These are phyloP conservation scores for Collariella sp. DNA, from an alignment of 495 filamentous ascomycete genomes.

Conservation along the genomic window DNA sequence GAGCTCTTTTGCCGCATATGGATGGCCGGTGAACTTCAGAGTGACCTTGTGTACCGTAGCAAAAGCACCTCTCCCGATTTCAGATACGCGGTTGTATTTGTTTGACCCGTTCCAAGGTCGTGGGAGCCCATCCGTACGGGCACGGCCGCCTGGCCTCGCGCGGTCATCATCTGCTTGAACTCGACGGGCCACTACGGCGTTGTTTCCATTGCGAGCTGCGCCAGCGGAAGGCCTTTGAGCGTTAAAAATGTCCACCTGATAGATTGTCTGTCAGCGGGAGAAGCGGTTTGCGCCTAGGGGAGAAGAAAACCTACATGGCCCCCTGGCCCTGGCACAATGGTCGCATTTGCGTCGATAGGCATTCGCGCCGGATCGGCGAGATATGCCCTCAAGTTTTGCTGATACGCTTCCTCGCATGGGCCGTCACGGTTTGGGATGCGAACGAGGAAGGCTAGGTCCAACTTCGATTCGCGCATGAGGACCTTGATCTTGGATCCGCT, in stretches of 20 bases:
- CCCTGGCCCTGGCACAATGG: slow-evolving; percentile 39
- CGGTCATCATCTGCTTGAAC: background rate
- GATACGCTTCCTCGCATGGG: slow-evolving; percentile 46
- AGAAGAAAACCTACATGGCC: slow-evolving; percentile 31
- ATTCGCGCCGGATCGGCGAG: slow-evolving; percentile 23
- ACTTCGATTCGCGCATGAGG: slow-evolving; percentile 40
- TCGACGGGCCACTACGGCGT: slow-evolving; percentile 1
- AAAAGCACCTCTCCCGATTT: slow-evolving; percentile 88
- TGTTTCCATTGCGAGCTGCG: background rate
- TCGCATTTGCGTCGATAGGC: slow-evolving; percentile 26
- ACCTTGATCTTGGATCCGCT: slow-evolving; percentile 67
- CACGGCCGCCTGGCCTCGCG: background rate
- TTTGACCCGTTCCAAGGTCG: slow-evolving; percentile 69
- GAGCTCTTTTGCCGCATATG: slow-evolving; percentile 84
- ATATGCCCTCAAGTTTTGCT: slow-evolving; percentile 50
- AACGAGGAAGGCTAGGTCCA: slow-evolving; percentile 68
- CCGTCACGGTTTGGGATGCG: slow-evolving; percentile 68
- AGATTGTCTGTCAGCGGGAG: background rate
- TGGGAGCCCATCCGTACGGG: slow-evolving; percentile 21
- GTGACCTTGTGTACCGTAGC: slow-evolving; percentile 84
- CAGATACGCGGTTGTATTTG: slow-evolving; percentile 70
- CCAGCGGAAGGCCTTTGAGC: slow-evolving; percentile 1
- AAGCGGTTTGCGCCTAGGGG: background rate
- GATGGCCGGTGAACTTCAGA: slow-evolving; percentile 64
- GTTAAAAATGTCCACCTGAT: slow-evolving; percentile 29